Base-by-base conservation (phyloP, 2,329 filamentous ascomycete genomes). In the Aureobasidium sp. region DNA sequence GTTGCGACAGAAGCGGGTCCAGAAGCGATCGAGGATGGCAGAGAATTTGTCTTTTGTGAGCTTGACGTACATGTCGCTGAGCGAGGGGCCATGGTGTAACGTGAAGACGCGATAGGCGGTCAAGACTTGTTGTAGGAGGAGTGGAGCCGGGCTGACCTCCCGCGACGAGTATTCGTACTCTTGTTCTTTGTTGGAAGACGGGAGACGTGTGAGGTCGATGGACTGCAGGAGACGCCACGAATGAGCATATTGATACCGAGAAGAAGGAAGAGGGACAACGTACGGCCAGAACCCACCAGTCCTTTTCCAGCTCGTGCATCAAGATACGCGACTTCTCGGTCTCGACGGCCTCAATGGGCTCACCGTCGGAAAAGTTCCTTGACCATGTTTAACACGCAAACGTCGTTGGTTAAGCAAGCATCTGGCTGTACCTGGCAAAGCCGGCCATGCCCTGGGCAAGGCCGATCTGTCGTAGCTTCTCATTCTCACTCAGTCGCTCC, bases 201-300 rank as follows among this genome's bases (percentile, higher is more conserved):
- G 86, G 5, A 92, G 78, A 63, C 86, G 86, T 30, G 90, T 96
- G 41, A 96, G 80, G 71, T 94, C 88, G 71, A 97, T 85, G 52
- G 88, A 90, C 87, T 91, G 64, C 25, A 27, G 5, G 37, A 16
- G 2, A 32, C 13, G 29, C n/a, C 11, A 15, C 67, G 25, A 68
- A 66, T 47, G 34, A 21, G 13, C 21, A n/a, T 25, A 34, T 11
- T 6, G 39, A 10, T 13, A 34, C 2, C 7, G 3, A 53, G 2
- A 16, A 5, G 21, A 7, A 3, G 16, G 6, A 13, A 13, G 1
- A 32, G 34, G 16, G 7, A 30, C 41, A 11, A 77, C 89, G 71
- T 79, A 95, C 91, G 64, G 91, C 92, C 63, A 97, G 78, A 65
- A 97, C 86, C 95, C 95, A 99, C 94, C 94, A 99, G 34, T 89